A percentile compares a stretch with the other conserved stretches of the same genome.
Conservation (phyloP, 257 asterid genomes). For the Misopates orontium region DNA sequence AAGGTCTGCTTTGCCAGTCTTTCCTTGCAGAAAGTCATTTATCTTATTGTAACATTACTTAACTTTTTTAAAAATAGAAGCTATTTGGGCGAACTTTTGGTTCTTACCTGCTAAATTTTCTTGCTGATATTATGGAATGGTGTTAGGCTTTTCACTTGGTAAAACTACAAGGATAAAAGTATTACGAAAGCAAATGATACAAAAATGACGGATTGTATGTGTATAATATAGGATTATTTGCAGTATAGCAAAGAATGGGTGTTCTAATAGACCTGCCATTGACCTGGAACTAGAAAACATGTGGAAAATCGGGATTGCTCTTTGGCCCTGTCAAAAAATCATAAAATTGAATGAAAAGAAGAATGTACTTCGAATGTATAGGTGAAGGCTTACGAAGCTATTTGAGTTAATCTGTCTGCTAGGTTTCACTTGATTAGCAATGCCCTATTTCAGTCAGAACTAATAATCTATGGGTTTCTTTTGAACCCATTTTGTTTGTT, state of each 20-base stretch:
- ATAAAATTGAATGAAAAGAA: not conserved
- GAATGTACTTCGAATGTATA: conserved; percentile 1
- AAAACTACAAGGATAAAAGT: not conserved
- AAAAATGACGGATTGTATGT: not conserved
- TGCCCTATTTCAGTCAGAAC: not conserved
- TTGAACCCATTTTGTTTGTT: conserved; percentile 23
- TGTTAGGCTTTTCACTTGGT: not conserved
- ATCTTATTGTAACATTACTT: not conserved
- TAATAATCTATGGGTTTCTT: conserved; percentile 22
- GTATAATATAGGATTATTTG: not conserved
- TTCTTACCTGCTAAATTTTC: not conserved
- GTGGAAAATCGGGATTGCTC: not conserved
- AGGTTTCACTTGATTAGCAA: conserved; percentile 11
- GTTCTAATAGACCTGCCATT: conserved; percentile 2
- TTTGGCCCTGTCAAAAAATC: not conserved
- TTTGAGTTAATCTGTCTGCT: conserved; percentile 9
- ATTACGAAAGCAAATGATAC: not conserved
- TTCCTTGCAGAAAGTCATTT: not conserved
- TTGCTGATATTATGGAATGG: not conserved
- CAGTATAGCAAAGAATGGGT: not conserved
- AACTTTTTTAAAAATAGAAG: too few species aligned
- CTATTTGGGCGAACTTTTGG: not conserved
- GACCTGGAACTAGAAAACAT: conserved; percentile 1
- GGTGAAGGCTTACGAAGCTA: conserved; percentile 5
- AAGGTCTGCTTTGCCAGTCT: not conserved